Conservation (phyloP, 2,329 filamentous ascomycete species). For the Phialophora expanda region DNA sequence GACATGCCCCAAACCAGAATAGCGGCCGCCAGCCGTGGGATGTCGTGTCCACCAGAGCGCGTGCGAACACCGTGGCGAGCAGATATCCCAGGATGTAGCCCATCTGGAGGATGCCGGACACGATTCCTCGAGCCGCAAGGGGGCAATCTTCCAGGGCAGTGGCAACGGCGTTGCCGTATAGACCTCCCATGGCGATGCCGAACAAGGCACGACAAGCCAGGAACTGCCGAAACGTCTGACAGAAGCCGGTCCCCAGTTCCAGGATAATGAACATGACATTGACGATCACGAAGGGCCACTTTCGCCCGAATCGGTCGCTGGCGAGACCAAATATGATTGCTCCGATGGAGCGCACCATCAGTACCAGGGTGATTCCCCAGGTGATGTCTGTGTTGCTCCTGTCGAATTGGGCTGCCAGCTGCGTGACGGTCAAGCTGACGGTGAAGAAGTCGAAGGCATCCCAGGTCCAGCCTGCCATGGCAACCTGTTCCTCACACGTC, state of each 20-base stretch:
- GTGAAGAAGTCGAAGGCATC: slow-evolving; percentile 68
- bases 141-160: slow-evolving; percentile 69
- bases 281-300: slow-evolving; percentile 65
- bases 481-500: slow-evolving; percentile 1
- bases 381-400: slow-evolving; percentile 64
- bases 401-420: slow-evolving; percentile 60
- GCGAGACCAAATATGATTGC: slow-evolving; percentile 62
- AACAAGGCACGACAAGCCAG: slow-evolving; percentile 64
- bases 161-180: slow-evolving; percentile 67
- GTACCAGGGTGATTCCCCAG: slow-evolving; percentile 62
- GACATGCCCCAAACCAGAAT: slow-evolving; percentile 86
- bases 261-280: slow-evolving; percentile 66
- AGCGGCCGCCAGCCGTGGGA: slow-evolving; percentile 80
- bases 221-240: slow-evolving; percentile 63
- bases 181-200: slow-evolving; percentile 64
- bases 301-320: slow-evolving; percentile 61
- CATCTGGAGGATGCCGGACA: slow-evolving; percentile 68
- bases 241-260: slow-evolving; percentile 67
- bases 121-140: slow-evolving; percentile 61
- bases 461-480: slow-evolving; percentile 50
- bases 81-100: slow-evolving; percentile 68
- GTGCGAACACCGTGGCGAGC: slow-evolving; percentile 62
- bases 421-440: slow-evolving; percentile 61
- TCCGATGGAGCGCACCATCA: slow-evolving; percentile 67
- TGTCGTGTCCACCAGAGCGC: slow-evolving; percentile 67